A percentile compares a stretch with the other conserved stretches of the same genome.
Conservation (phyloP, 345 rosid species). For the Barbarea vulgaris region DNA sequence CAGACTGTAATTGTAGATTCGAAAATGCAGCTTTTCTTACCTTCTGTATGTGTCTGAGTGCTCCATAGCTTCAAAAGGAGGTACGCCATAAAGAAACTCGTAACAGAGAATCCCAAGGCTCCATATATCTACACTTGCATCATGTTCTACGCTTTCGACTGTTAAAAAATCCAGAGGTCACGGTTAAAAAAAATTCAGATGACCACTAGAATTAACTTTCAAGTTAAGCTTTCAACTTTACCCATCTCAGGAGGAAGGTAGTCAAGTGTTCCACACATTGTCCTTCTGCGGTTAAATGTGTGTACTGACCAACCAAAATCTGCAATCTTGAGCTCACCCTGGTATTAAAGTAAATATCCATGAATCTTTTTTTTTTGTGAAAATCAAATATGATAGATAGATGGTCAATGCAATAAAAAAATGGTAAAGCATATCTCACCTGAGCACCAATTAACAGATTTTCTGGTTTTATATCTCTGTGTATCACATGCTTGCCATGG, state of each 20-base stretch:
- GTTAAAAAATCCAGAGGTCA: constrained; percentile 16
- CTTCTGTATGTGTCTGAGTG: constrained; percentile 96
- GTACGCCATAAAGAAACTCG: constrained; percentile 87
- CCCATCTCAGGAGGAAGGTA: constrained; percentile 99
- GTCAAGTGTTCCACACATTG: constrained; percentile 98
- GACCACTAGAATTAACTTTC: background rate
- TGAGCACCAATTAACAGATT: constrained; percentile 84
- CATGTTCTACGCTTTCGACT: constrained; percentile 98
- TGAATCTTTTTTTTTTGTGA: background rate
- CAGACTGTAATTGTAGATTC: background rate
- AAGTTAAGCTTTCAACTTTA: constrained; percentile 34
- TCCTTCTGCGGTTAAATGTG: constrained; percentile 92
- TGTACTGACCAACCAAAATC: constrained; percentile 99
- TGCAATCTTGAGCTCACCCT: constrained; percentile 99
- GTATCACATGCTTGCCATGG: constrained; percentile 98
- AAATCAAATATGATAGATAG: constrained; percentile 3
- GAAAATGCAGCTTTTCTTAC: constrained; percentile 32
- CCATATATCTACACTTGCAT: constrained; percentile 96
- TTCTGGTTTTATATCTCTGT: constrained; percentile 98
- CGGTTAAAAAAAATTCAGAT: background rate
- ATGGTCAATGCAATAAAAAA: background rate
- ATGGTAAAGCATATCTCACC: constrained; percentile 46
- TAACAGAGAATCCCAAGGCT: constrained; percentile 96
- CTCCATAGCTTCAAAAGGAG: constrained; percentile 91
- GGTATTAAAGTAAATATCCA: constrained; percentile 17